phyloP scores from a whole-genome alignment of 208 protist genomes.

The Vickermania ingenoplastis region DNA sequence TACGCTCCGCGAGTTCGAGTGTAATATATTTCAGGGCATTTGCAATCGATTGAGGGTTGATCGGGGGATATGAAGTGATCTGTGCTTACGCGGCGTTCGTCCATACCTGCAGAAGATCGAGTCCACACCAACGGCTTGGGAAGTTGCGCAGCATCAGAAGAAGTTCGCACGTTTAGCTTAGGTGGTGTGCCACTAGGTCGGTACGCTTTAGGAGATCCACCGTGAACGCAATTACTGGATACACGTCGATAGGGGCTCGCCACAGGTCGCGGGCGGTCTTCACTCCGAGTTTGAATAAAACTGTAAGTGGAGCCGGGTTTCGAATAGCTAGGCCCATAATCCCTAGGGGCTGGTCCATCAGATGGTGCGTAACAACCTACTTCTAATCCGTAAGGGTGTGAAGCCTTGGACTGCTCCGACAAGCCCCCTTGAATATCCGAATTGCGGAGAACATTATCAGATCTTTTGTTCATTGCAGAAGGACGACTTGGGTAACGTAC shows the following conservation, averaged over 20 bases:
- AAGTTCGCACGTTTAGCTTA: not conserved
- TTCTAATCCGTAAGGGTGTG: not conserved
- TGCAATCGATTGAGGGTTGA: not conserved
- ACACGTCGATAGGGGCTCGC: not conserved
- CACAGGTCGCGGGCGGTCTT: not conserved
- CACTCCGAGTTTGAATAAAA: not conserved
- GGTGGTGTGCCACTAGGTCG: not conserved
- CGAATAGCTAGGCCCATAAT: not conserved
- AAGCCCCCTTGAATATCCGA: not conserved
- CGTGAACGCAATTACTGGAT: not conserved
- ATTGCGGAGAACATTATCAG: no score
- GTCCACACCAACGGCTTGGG: not conserved
- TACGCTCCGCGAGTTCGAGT: not conserved
- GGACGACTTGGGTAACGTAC: not conserved
- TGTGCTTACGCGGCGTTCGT: not conserved
- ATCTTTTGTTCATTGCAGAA: not conserved
- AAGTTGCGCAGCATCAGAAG: not conserved
- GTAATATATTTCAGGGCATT: not conserved
- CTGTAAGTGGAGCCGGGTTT: not conserved
- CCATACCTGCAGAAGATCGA: not conserved
- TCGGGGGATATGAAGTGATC: not conserved
- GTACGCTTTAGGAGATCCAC: not conserved
- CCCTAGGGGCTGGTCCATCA: not conserved
- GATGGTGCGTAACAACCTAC: not conserved
- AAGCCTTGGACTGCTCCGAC: not conserved